Conservation (phyloP, 371 early-diverging fungal species). For the Mortierella sp. region DNA sequence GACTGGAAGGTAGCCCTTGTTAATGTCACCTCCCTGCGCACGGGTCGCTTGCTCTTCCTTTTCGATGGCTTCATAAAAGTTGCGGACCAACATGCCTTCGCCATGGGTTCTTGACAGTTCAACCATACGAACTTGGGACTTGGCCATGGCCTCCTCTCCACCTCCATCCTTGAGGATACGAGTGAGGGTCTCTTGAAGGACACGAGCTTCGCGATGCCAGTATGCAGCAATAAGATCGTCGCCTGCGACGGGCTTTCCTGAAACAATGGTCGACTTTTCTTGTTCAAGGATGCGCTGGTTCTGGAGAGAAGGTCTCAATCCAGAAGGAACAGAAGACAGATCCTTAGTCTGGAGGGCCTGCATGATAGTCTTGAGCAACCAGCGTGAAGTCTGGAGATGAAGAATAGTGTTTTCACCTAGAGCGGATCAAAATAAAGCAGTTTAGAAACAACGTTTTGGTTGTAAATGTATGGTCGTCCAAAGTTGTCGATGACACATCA, state of each 20-base stretch:
- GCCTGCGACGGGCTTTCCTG: conserved; percentile 30
- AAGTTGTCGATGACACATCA: not conserved
- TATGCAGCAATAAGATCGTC: conserved; percentile 36
- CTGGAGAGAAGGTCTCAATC: conserved; percentile 32
- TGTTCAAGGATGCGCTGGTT: conserved; percentile 13
- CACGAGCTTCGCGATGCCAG: conserved; percentile 56
- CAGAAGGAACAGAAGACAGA: conserved; percentile 31
- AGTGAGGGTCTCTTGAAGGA: conserved; percentile 48
- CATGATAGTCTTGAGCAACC: conserved; percentile 69
- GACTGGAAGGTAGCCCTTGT: conserved; percentile 40
- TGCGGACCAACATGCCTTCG: conserved; percentile 75
- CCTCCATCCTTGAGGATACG: conserved; percentile 45
- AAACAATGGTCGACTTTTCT: conserved; percentile 32
- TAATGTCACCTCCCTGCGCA: conserved; percentile 15
- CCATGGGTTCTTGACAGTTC: conserved; percentile 77
- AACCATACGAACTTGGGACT: conserved; percentile 58
- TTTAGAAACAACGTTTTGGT: too few species aligned
- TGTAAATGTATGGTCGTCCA: too few species aligned
- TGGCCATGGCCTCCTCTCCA: conserved; percentile 53
- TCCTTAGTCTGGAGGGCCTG: conserved; percentile 38
- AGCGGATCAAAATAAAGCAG: not conserved
- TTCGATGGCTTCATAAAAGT: conserved; percentile 67
- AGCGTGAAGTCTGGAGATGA: conserved; percentile 80
- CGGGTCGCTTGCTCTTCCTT: conserved; percentile 42
- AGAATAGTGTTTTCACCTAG: conserved; percentile 69